Percentiles rank a stretch among this genome's conserved stretches.
phyloP scores from a whole-genome alignment of 441 rosid genomes.

The Gossypium gossypioides region DNA sequence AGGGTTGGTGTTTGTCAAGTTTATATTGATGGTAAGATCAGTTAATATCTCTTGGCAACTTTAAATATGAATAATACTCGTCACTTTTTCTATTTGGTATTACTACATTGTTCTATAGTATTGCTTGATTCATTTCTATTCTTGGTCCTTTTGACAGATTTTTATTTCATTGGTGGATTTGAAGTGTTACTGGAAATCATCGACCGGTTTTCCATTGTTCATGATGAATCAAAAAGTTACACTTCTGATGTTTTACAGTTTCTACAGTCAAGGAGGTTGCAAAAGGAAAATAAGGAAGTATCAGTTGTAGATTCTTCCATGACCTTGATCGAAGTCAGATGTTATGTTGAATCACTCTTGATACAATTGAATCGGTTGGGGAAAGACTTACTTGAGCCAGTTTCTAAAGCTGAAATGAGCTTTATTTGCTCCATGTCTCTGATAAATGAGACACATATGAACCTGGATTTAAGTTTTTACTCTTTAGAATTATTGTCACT shows the following conservation, averaged over 20 bases:
- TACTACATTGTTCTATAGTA: conserved; percentile 7
- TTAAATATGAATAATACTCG: neutral
- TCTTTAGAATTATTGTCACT: conserved; percentile 48
- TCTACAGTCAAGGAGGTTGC: conserved; percentile 40
- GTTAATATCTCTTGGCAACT: conserved; percentile 16
- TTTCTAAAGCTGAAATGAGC: conserved; percentile 54
- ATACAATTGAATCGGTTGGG: conserved; percentile 30
- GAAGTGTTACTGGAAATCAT: conserved; percentile 50
- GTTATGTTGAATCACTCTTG: conserved; percentile 45
- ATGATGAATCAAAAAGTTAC: conserved; percentile 46
- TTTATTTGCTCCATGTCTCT: conserved; percentile 50
- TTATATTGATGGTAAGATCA: conserved; percentile 56
- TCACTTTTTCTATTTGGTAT: conserved; percentile 3
- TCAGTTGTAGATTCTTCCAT: conserved; percentile 29
- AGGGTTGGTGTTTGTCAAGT: conserved; percentile 53
- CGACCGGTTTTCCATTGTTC: conserved; percentile 50
- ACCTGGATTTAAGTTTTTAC: conserved; percentile 42
- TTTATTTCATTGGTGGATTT: conserved; percentile 44
- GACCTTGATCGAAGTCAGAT: conserved; percentile 33
- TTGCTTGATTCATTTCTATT: conserved; percentile 2
- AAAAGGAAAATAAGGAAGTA: conserved; percentile 29
- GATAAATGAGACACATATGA: conserved; percentile 35
- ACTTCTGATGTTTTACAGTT: conserved; percentile 52
- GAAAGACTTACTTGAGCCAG: conserved; percentile 34
- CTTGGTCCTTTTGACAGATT: conserved; percentile 38